Evolutionary conservation across 768 basidiomycete genomes (phyloP), one percentile per base, ranked within the genome.

Genomic region (Boletus vinaceobasis): DNA sequence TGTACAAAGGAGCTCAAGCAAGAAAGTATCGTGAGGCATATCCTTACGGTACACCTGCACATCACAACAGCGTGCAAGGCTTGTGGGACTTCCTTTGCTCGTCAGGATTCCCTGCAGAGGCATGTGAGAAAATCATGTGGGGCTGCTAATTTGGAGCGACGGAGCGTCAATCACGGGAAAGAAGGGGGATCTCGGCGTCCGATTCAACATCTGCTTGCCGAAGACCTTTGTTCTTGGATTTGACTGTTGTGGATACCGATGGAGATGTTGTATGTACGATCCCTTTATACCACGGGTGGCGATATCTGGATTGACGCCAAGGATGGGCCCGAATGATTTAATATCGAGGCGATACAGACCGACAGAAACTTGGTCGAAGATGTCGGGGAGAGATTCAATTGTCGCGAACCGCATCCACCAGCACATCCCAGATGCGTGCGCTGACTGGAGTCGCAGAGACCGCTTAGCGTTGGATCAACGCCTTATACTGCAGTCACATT

Each of bases 361-460:
- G 21, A 88, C 84, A 66, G 98, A 98, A 11, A 98, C 96, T 69
- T 98, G 95, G 68, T 98, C 96, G 63, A 90, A 98, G 54, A 98
- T 84, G 59, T 97, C 87, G 0, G 96, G 93, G 13, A 98, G 75
- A 4, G 88, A 87, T 8, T 69, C n/a, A n/a, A n/a, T n/a, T 59
- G 7, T 67, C 71, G 53, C 95, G 85, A 6, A 91, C 88, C 3
- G 84, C 80, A 62, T 96, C 93, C 38, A 98, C 74, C 59, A 98
- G 70, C 29, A 23, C 23, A 23, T 23, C 23, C 4, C 23, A 23
- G 23, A 23, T 23, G 23, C 23, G 23, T 76, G 32, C 91, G 82
- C 69, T 98, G 96, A 23, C 23, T 4, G 23, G 23, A 23, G 23
- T 23, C 23, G 23, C 23, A 23, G 23, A 23, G 23, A 23, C 23